Conservation (phyloP, 2,329 filamentous ascomycete species). For the Cercospora brassicicola region DNA sequence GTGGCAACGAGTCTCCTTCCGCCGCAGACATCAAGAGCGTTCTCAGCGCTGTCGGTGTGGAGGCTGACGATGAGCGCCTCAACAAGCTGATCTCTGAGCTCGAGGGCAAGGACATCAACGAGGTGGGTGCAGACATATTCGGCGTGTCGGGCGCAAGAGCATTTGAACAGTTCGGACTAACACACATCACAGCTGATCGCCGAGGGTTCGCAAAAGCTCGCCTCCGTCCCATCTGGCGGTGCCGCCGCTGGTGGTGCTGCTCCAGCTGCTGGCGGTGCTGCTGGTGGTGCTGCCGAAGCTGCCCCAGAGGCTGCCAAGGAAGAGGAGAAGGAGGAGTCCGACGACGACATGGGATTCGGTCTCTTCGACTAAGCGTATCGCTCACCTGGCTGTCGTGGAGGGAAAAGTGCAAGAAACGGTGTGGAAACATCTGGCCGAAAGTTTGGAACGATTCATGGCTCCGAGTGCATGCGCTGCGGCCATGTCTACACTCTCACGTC, state of each 20-base stretch:
- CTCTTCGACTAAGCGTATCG: conserved; percentile 61
- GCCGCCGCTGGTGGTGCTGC: conserved; percentile 70
- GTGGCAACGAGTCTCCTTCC: conserved; percentile 85
- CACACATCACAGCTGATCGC: conserved; percentile 71
- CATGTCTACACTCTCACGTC: conserved; percentile 8
- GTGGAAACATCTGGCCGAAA: conserved; percentile 7
- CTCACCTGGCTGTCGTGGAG: conserved; percentile 9
- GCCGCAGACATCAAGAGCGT: conserved; percentile 83
- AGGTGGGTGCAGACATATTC: conserved; percentile 61
- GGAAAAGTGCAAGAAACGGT: conserved; percentile 7
- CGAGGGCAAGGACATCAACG: conserved; percentile 84
- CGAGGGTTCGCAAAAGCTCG: conserved; percentile 88
- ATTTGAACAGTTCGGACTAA: not conserved
- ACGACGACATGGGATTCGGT: conserved; percentile 74
- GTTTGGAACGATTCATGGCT: conserved; percentile 5
- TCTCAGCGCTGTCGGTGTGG: conserved; percentile 90
- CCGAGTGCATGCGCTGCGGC: not conserved
- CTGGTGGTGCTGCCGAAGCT: conserved; percentile 66
- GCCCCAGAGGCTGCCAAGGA: conserved; percentile 60
- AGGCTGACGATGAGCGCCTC: conserved; percentile 86
- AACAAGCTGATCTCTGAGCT: conserved; percentile 86
- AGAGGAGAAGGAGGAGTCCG: conserved; percentile 71
- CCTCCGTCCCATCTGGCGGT: conserved; percentile 93
- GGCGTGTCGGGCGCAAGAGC: not conserved
- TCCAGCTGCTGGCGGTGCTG: conserved; percentile 68